Conservation (phyloP, 768 basidiomycete species). For the Kwoniella europaea region DNA sequence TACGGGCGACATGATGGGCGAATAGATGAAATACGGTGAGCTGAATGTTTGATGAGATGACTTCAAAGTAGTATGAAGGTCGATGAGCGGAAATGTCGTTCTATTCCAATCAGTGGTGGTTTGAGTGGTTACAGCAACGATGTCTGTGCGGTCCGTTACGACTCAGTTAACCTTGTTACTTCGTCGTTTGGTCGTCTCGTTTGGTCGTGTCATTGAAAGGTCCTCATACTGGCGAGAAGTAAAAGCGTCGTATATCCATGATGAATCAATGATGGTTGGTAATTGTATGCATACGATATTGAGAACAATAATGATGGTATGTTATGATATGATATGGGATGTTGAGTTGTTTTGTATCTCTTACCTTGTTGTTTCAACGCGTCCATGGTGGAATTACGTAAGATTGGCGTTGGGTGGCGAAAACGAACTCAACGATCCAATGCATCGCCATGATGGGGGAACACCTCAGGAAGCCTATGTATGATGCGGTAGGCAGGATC, state of each 20-base stretch:
- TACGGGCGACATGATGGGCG: slow-evolving; percentile 24
- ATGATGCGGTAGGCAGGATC: no score
- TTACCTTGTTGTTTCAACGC: background rate
- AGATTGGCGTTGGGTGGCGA: background rate
- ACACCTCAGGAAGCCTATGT: no score
- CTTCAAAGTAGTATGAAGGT: background rate
- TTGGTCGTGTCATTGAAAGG: no score
- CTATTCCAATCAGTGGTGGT: background rate
- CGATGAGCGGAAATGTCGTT: background rate
- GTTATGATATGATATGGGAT: no score
- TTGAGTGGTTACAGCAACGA: background rate
- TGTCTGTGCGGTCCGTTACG: background rate
- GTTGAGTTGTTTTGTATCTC: background rate
- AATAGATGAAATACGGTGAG: background rate
- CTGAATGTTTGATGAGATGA: background rate
- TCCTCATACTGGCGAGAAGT: background rate
- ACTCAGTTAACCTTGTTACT: background rate
- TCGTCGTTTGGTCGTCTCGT: background rate
- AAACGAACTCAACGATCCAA: background rate
- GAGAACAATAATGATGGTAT: background rate
- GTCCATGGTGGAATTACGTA: background rate
- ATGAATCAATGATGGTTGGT: background rate
- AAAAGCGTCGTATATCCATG: background rate
- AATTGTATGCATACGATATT: background rate
- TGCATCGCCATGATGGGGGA: no score